Evolutionary conservation across 208 protist genomes (phyloP), one percentile per base, ranked within the genome.

Genomic region (Vickermania spadyakhi): DNA sequence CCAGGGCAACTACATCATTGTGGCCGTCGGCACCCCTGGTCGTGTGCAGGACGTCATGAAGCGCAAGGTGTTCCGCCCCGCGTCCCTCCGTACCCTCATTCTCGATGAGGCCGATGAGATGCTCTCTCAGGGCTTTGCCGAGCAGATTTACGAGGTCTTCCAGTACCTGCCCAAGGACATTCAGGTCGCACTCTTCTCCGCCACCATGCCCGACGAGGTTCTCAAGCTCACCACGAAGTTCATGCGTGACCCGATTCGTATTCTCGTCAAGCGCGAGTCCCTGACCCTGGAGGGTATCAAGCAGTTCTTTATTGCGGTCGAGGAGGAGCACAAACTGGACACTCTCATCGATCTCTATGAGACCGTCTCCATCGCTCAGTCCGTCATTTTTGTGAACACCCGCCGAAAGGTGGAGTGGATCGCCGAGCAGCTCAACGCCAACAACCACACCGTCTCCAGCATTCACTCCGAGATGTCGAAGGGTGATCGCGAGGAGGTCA

Each of bases 91-190:
- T 60, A 91, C 98, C 60, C 82, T 99, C 36, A 90, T 99, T 52
- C 94, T 99, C 62, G 98, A 99, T 72, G 98, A 99, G 83, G 98
- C 98, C 7, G 98, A 99, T 91, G 97, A 99, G 81, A 99, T 99
- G 97, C 85, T 99, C 28, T 84, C 74, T 30, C 81, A 92, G 65
- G 96, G 95, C 56, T 98, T 99, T 75, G 91, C 98, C 60, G 96
- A 99, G 28, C 97, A 99, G 85, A 98, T 99, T 72, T 98, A 99
- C 68, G 96, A 99, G 49, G 98, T 99, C 69, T 99, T 99, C 87
- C 84, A 91, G 52, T 96, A 84, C 62, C 70, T 99, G 11, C 97
- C 97, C 31, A 81, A 97, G 66, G 86, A 92, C 42, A 96, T 98
- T 65, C 97, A 99, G 77, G 92, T 99, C 22, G 90, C 96, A 31